phyloP scores from a whole-genome alignment of 1,284 basidiomycete species.

The Cutaneotrichosporon cyanovorans region DNA sequence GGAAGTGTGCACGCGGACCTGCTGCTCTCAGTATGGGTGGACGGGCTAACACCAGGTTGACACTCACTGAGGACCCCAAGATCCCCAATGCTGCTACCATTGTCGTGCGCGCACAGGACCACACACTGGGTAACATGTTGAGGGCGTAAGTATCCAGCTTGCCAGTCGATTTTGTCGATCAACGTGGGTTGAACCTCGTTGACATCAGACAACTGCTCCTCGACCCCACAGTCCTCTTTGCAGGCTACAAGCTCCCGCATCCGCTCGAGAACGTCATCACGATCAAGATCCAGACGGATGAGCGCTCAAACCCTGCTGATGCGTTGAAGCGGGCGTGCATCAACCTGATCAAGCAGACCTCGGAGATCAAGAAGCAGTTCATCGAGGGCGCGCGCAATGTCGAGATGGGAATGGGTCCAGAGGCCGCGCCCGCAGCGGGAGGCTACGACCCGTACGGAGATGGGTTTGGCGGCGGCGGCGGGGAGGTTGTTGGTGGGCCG shows the following conservation, averaged over 20 bases:
- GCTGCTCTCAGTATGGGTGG: not conserved
- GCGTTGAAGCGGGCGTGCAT: constrained; percentile 78
- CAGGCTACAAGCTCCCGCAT: constrained; percentile 95
- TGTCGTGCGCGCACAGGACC: constrained; percentile 91
- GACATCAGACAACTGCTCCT: constrained; percentile 68
- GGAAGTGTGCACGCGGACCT: not conserved
- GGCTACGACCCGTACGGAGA: constrained; percentile 42
- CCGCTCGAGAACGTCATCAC: constrained; percentile 89
- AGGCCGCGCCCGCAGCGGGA: constrained; percentile 18
- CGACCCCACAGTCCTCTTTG: constrained; percentile 81
- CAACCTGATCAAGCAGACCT: constrained; percentile 70
- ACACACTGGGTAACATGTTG: constrained; percentile 93
- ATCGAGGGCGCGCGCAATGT: constrained; percentile 48
- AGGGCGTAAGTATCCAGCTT: constrained; percentile 61
- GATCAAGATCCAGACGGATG: constrained; percentile 93
- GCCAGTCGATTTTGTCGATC: constrained; percentile 4
- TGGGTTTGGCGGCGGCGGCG: constrained; percentile 22
- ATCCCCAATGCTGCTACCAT: constrained; percentile 94
- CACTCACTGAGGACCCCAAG: constrained; percentile 90
- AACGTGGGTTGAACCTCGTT: not conserved
- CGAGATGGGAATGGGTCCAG: constrained; percentile 45
- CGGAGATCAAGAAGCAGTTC: constrained; percentile 48
- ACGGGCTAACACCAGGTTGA: constrained; percentile 56
- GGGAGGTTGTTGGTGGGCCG: constrained; percentile 11
- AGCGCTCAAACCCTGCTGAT: constrained; percentile 70